Evolutionary conservation across 139 green algal genomes (phyloP), one percentile per base, ranked within the genome.

Genomic region (Chlorella sorokiniana): DNA sequence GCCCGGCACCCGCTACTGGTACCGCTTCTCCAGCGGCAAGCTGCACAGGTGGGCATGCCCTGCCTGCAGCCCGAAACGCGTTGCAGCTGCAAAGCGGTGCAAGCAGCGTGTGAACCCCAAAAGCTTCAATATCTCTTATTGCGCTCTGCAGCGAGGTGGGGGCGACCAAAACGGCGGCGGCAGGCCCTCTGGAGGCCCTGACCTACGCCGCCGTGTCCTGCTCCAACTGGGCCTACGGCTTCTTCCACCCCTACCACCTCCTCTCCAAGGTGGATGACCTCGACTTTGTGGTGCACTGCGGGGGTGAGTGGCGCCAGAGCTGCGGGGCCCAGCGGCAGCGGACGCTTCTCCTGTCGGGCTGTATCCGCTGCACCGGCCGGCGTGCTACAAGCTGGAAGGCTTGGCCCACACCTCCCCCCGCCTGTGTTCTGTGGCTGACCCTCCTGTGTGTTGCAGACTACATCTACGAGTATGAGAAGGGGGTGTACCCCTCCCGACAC

Each of bases 221-320:
- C 40, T 29, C 70, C 61, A 85, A 85, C 69, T 85, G 73, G 73
- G 73, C 35, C 0, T 81, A 68, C 78, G 81, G 81, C 56, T 35
- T 31, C 41, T 85, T 85, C 41, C 75, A 85, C 33, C 71, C 69
- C 4, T 85, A 85, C 76, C 59, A 85, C 67, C 52, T 77, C 38
- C 40, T 81, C n/a, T 5, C 65, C 42, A 29, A 37, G 11, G 81
- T 85, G 56, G 81, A 85, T 22, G 41, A 59, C 59, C 76, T 85
- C 1, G 81, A 85, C 65, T 54, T 85, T 61, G 81, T 85, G 65
- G 38, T 85, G 65, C 81, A 85, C 42, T 69, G 65, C 37, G 78
- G 78, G 42, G 70, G 56, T 25, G 11, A 6, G 27, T 18, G 11
- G 35, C n/a, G n/a, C n/a, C n/a, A n/a, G n/a, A n/a, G n/a, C n/a